A percentile compares a stretch with the other conserved stretches of the same genome.
These are phyloP conservation scores for Theobroma grandiflorum DNA, from an alignment of 441 rosid species.

Conservation along the genomic window DNA sequence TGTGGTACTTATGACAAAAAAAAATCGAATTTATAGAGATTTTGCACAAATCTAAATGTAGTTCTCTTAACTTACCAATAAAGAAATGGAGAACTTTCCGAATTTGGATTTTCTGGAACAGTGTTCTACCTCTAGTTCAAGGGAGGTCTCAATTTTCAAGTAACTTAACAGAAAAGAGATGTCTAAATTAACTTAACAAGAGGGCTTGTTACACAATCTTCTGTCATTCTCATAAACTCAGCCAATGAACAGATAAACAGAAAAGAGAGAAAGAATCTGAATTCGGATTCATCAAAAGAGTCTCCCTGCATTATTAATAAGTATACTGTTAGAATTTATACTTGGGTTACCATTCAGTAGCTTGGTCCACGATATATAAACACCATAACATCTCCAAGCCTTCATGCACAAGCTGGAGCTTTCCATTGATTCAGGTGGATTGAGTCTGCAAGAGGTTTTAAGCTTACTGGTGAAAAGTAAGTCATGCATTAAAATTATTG, in stretches of 20 bases:
- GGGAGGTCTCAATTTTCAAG: not conserved
- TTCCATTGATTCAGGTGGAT: too few species aligned
- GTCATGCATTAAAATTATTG: too few species aligned
- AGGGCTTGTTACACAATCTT: not conserved
- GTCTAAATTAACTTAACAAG: not conserved
- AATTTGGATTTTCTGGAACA: not conserved
- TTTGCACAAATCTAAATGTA: not conserved
- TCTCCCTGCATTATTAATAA: too few species aligned
- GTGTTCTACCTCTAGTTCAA: too few species aligned
- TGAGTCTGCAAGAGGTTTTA: too few species aligned
- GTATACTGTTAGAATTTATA: not conserved
- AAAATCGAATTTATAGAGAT: not conserved
- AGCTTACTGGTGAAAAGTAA: too few species aligned
- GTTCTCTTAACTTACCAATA: not conserved
- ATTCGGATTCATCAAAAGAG: not conserved
- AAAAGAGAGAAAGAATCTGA: not conserved
- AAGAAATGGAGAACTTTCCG: not conserved
- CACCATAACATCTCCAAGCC: too few species aligned
- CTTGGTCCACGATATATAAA: too few species aligned
- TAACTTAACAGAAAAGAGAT: not conserved
- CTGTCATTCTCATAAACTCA: not conserved
- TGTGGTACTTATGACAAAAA: not conserved
- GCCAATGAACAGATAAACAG: not conserved
- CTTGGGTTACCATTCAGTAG: not conserved
- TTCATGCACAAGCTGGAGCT: too few species aligned